These are phyloP conservation scores for Boechera retrofracta DNA, from an alignment of 345 rosid species.

Conservation along the genomic window DNA sequence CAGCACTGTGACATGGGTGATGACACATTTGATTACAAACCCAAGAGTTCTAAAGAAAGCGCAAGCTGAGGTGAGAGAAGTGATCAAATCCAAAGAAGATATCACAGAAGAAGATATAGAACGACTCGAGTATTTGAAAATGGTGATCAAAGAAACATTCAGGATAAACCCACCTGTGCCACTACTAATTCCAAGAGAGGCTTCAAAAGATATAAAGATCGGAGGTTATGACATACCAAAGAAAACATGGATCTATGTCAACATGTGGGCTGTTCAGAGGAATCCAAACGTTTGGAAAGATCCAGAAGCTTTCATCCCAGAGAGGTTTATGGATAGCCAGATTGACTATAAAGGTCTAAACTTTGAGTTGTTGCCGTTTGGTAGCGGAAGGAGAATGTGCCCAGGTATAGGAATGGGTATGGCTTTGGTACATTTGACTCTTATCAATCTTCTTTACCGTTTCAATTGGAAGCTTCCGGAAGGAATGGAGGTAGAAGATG, in stretches of 20 bases:
- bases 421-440: conserved; percentile 49
- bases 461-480: conserved; percentile 62
- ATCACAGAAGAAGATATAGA: conserved; percentile 40
- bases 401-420: conserved; percentile 58
- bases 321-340: conserved; percentile 36
- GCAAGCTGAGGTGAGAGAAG: conserved; percentile 39
- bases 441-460: conserved; percentile 53
- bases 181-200: conserved; percentile 41
- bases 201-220: conserved; percentile 26
- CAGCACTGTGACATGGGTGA: conserved; percentile 36
- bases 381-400: conserved; percentile 66
- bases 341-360: conserved; percentile 59
- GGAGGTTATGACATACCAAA: conserved; percentile 32
- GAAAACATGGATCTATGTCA: conserved; percentile 42
- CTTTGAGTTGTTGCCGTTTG: conserved; percentile 64
- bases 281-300: conserved; percentile 42
- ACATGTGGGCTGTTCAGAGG: conserved; percentile 33
- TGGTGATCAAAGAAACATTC: conserved; percentile 41
- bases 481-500: conserved; percentile 49
- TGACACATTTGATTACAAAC: conserved; percentile 37
- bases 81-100: conserved; percentile 32
- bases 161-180: conserved; percentile 34
- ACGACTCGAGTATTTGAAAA: conserved; percentile 29
- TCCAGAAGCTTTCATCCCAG: conserved; percentile 34
- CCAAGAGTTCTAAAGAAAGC: conserved; percentile 40